Base-by-base conservation (phyloP, 2,329 filamentous ascomycete species). In the Verticillium zaregamsianum region DNA sequence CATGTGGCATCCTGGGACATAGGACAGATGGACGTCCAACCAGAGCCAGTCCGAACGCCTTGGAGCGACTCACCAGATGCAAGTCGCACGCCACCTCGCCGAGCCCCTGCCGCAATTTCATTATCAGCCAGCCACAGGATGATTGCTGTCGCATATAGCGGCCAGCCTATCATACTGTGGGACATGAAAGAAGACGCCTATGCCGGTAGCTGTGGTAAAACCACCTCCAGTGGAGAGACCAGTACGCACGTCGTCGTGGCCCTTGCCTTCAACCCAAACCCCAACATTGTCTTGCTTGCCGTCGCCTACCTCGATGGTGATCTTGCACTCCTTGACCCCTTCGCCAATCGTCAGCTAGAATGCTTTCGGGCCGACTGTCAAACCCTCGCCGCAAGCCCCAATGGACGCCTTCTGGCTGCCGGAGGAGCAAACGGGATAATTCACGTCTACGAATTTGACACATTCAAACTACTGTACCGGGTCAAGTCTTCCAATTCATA, bases 211-310 rank as follows among this genome's bases (percentile, higher is more conserved):
- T 77, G 74, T 55, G 72, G 73, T 6, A 74, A 72, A 61, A 74
- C 70, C 59, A 62, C 69, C 12, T 58, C 67, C 8, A 70, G 57
- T 58, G 72, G 73, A 54, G 65, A 72, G 40, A 73, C 71, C 2
- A 70, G 67, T 59, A 71, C 68, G 23, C 64, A 72, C 61, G 49
- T 65, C 14, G 68, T 76, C 28, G 65, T 65, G 20, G 67, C 67
- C 8, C 67, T 77, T 23, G 65, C 67, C 32, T 74, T 79, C 66
- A 75, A 75, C 55, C 71, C 74, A 2, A 74, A 75, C 59, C 66
- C 70, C 1, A 64, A 65, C 55, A 66, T 71, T 59, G 52, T 54
- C 9, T 67, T 74, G 15, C 70, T 76, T 25, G 72, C 68, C 9
- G 70, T 67, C 5, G 59, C 69, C 5, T 74, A 76, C 57, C 63